Percentiles rank a stretch among this genome's conserved stretches.
These are phyloP conservation scores for Colletotrichum tofieldiae DNA, from an alignment of 2,329 filamentous ascomycete genomes.

Conservation along the genomic window DNA sequence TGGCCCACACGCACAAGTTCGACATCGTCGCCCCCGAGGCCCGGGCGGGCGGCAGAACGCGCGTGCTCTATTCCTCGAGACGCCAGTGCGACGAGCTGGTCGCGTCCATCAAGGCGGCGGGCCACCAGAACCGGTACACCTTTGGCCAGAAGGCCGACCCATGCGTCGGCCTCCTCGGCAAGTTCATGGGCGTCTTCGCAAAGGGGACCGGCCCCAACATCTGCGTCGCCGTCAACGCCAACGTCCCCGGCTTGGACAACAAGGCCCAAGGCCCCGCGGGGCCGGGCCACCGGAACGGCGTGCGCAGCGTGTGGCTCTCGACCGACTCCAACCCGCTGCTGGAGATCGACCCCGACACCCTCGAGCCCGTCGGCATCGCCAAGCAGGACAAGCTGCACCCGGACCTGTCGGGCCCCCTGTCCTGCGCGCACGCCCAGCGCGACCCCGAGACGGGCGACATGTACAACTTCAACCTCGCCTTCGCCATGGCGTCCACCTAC, in stretches of 20 bases:
- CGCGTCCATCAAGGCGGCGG: constrained; percentile 72
- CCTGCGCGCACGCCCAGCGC: constrained; percentile 79
- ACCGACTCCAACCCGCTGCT: constrained; percentile 73
- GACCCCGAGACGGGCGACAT: constrained; percentile 82
- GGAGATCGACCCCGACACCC: constrained; percentile 77
- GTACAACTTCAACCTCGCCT: constrained; percentile 86
- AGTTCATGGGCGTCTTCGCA: constrained; percentile 75
- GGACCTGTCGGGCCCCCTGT: constrained; percentile 75
- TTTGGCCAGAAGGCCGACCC: constrained; percentile 84
- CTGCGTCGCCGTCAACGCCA: constrained; percentile 75
- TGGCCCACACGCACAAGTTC: constrained; percentile 81
- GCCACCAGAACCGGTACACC: constrained; percentile 69
- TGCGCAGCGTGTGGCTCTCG: constrained; percentile 66
- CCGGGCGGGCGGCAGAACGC: constrained; percentile 46
- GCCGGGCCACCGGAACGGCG: constrained; percentile 31
- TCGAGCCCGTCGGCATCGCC: constrained; percentile 80
- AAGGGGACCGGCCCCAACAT: constrained; percentile 67
- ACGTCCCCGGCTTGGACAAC: constrained; percentile 70
- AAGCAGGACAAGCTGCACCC: constrained; percentile 76
- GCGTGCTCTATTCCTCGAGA: constrained; percentile 80
- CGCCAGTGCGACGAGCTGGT: constrained; percentile 77
- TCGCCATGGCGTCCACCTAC: constrained; percentile 73
- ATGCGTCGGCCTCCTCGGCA: constrained; percentile 80
- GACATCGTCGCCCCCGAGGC: constrained; percentile 67
- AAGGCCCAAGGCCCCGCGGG: constrained; percentile 38